Evolutionary conservation across 805 yeast genomes (phyloP), one percentile per base, ranked within the genome.

Genomic region (Aciculoconidium aculeatum): DNA sequence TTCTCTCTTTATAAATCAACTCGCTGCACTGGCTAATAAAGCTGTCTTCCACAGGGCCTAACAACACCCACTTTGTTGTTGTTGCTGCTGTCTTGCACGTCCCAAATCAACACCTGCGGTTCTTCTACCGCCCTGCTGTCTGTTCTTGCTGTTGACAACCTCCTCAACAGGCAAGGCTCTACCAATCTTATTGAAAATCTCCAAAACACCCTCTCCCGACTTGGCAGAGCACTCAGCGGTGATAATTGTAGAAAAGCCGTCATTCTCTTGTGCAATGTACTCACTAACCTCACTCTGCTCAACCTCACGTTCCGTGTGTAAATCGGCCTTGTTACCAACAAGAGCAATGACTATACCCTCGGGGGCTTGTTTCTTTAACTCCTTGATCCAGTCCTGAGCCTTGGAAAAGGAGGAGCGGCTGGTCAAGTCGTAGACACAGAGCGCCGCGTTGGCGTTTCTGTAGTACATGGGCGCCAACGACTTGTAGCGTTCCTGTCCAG

Each of bases 401-500:
- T 77, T 75, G 27, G 65, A 67, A 31, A 80, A 62, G 2, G 95
- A 84, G 5, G 80, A 65, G 21, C 68, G 65, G 40, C 73, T 76
- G 1, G 88, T 79, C 31, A 82, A 74, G 50, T 82, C 94, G 47
- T 75, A 82, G 3, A 81, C 90, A 11, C 84, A 80, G 22, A 82
- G 55, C 0, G 94, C 92, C 19, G 85, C 81, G 52, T 82, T 80
- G 15, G 88, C 82, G 46, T 80, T 80, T 42, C 94, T 55, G 52
- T 82, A 82, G 55, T 82, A 82, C 87, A 82, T 82, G 17, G 90
- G 87, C 4, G 90, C 84, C 40, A 82, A 59, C 0, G 85, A 75
- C 39, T 80, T 70, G 46, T 81, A 82, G 32, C 94, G 58, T 45
- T 82, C 92, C 51, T 82, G 92, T 5, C 94, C 92, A 0, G 90